Base-by-base conservation (phyloP, 495 filamentous ascomycete genomes). In the Hypoxylon intermedium region DNA sequence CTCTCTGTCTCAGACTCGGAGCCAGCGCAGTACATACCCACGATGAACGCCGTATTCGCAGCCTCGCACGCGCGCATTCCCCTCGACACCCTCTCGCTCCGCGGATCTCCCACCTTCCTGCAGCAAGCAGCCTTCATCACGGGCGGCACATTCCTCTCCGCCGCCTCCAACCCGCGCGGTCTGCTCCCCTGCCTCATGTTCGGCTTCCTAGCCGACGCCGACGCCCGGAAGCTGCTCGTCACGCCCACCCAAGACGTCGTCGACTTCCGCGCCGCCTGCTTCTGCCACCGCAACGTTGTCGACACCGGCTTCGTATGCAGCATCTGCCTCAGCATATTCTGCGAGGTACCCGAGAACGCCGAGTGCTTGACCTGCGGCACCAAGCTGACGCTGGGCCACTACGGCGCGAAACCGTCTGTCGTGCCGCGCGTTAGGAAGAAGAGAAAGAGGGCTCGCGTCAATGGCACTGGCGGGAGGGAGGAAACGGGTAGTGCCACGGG, bases 41-140 rank as follows among this genome's bases (percentile, higher is more conserved):
- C 97, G 42, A 98, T 98, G 93, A 98, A 98, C 77, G 82, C 86
- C 61, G 96, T 97, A 34, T 98, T 98, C 74, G 95, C 94, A 7
- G 92, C 93, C 56, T 91, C 90, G 63, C 87, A 93, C 48, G 78
- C 91, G 45, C 81, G 81, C 58, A 90, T 98, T 57, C 89, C 94
- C 11, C 90, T 98, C 70, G 93, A 97, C 72, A 89, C 96, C 24
- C 84, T 91, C 53, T 88, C 95, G 53, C 80, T 98, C 7, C 84
- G 89, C 37, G 92, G 91, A 5, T 87, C 88, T 4, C 71, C 78
- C 5, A 91, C 94, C n/a, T 96, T 98, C 69, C 77, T 98, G 15
- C 92, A 98, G 64, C 94, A 98, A 73, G 94, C 93, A 7, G 87
- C 85, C 33, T 93, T 96, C 75, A 90, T 95, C 16, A 97, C 94